Conservation (phyloP, 352 stramenopile genomes). For the Globisporangium yorkense region DNA sequence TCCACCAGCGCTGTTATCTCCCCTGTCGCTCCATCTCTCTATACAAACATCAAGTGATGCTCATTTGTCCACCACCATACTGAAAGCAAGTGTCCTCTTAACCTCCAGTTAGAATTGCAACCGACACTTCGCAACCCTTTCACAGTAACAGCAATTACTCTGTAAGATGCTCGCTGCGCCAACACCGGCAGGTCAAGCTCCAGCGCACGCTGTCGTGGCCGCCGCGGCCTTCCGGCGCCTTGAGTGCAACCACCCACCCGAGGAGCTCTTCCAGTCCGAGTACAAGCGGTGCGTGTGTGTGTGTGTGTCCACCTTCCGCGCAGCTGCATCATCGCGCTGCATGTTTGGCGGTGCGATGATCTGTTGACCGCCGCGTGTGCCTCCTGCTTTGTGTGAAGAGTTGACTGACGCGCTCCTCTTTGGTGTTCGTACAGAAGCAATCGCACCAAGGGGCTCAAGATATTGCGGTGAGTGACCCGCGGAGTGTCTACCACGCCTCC, state of each 20-base stretch:
- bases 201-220: constrained; percentile 10
- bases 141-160: background rate
- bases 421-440: constrained; percentile 35
- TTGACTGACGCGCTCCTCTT: background rate
- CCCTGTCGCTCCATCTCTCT: too few species aligned
- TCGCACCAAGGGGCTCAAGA: constrained; percentile 68
- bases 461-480: constrained; percentile 30
- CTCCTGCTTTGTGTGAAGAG: background rate
- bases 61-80: too few species aligned
- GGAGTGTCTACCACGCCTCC: background rate
- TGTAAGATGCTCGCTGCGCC: too few species aligned
- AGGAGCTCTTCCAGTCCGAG: constrained; percentile 53
- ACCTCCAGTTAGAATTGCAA: too few species aligned
- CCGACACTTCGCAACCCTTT: too few species aligned
- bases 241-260: constrained; percentile 41
- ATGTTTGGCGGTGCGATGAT: too few species aligned
- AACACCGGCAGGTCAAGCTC: too few species aligned
- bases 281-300: constrained; percentile 55
- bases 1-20: too few species aligned
- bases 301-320: background rate
- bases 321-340: too few species aligned
- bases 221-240: constrained; percentile 42
- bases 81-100: too few species aligned
- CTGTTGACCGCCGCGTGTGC: too few species aligned
- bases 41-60: too few species aligned